These are phyloP conservation scores for Nemania sp. DNA, from an alignment of 2,329 filamentous ascomycete species.

Conservation along the genomic window DNA sequence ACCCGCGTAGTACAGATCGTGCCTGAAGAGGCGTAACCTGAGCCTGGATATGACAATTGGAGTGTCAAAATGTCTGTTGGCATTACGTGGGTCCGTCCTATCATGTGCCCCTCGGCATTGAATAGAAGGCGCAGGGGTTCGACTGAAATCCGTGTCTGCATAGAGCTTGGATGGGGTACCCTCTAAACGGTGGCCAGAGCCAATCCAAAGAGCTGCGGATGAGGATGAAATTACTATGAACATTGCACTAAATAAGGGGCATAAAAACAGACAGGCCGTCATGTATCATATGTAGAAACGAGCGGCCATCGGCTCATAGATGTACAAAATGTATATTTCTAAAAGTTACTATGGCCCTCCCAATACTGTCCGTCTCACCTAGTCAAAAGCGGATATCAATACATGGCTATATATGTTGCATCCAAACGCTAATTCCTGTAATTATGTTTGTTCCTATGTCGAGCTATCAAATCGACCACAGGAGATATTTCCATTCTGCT, in stretches of 20 bases:
- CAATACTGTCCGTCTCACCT: background rate
- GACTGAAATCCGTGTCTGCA: background rate
- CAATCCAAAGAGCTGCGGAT: background rate
- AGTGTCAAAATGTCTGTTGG: background rate
- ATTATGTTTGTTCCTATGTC: constrained; percentile 13
- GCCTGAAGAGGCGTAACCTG: constrained; percentile 41
- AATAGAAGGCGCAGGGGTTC: background rate
- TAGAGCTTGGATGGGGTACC: background rate
- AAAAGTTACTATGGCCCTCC: background rate
- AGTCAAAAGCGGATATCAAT: background rate
- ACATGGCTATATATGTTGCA: background rate
- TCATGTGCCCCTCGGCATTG: too few relatives aligned
- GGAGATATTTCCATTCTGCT: constrained; percentile 25
- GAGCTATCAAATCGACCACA: background rate
- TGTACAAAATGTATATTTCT: constrained; percentile 36
- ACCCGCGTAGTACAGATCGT: constrained; percentile 53
- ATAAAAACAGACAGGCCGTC: constrained; percentile 4
- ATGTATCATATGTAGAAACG: constrained; percentile 17
- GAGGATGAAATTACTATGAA: background rate
- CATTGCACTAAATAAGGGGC: background rate
- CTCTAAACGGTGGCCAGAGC: background rate
- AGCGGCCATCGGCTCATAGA: constrained; percentile 17
- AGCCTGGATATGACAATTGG: background rate
- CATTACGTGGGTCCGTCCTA: background rate
- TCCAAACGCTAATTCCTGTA: background rate